These are phyloP conservation scores for Flaveria floridana DNA, from an alignment of 140 eudicot species.

Conservation along the genomic window DNA sequence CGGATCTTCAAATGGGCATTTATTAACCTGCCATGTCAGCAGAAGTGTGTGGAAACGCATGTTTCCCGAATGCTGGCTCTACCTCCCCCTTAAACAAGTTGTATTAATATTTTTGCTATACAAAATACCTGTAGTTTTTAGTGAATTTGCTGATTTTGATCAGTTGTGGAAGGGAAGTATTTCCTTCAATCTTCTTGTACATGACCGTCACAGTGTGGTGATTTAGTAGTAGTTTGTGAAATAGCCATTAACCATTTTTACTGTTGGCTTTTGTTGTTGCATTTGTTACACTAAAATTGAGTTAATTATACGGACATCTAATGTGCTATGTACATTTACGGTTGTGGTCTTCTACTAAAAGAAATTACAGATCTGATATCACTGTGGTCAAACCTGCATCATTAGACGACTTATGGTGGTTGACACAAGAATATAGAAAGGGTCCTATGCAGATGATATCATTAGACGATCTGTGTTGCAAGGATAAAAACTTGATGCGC, in stretches of 20 bases:
- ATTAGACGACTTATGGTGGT: too few relatives aligned
- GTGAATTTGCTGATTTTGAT: conserved; percentile 33
- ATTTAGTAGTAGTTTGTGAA: conserved; percentile 37
- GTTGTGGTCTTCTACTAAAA: not conserved
- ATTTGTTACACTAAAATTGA: not conserved
- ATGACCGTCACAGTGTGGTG: conserved; percentile 30
- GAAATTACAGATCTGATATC: too few relatives aligned
- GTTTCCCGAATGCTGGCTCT: not conserved
- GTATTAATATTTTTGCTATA: conserved; percentile 31
- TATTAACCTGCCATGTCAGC: conserved; percentile 5
- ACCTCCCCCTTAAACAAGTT: conserved; percentile 12
- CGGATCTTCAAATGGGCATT: conserved; percentile 12
- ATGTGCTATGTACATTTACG: not conserved
- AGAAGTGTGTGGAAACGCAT: conserved; percentile 13
- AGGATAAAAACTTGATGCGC: too few relatives aligned
- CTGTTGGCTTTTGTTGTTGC: conserved; percentile 26
- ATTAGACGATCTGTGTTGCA: too few relatives aligned
- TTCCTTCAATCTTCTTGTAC: conserved; percentile 41
- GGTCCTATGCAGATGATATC: too few relatives aligned
- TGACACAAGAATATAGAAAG: too few relatives aligned
- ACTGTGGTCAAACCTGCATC: too few relatives aligned
- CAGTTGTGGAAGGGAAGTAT: conserved; percentile 35
- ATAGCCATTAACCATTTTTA: conserved; percentile 32
- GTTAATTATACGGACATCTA: too few relatives aligned
- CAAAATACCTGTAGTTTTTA: conserved; percentile 24